A percentile compares a stretch with the other conserved stretches of the same genome.
Conservation (phyloP, 495 filamentous ascomycete genomes). For the Cryomyces antarcticus region DNA sequence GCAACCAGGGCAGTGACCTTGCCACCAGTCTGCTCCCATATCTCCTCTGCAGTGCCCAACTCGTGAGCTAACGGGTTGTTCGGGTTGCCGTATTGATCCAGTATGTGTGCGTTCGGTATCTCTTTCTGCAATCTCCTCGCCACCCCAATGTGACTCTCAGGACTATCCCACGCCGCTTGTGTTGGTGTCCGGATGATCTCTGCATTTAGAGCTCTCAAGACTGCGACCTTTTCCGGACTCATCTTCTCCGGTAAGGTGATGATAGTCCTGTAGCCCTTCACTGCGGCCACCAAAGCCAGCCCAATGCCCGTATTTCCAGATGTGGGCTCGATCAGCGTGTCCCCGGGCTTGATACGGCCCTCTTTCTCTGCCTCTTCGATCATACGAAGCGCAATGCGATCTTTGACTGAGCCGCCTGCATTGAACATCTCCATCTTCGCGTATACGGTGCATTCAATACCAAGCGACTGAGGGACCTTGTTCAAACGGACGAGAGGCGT, state of each 20-base stretch:
- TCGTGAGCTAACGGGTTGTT: constrained; percentile 93
- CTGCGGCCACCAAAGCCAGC: constrained; percentile 75
- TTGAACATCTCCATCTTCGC: constrained; percentile 95
- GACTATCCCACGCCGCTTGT: constrained; percentile 79
- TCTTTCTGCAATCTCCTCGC: constrained; percentile 79
- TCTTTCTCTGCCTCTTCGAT: constrained; percentile 83
- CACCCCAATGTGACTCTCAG: constrained; percentile 93
- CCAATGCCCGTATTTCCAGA: constrained; percentile 91
- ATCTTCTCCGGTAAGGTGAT: constrained; percentile 99
- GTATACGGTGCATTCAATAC: constrained; percentile 78
- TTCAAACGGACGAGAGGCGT: constrained; percentile 88
- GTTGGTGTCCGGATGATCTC: constrained; percentile 97
- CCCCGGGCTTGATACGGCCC: constrained; percentile 89
- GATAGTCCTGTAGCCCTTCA: constrained; percentile 95
- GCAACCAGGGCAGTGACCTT: constrained; percentile 72
- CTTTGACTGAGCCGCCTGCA: constrained; percentile 93
- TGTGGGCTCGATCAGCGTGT: constrained; percentile 93
- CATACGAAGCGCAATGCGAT: constrained; percentile 93
- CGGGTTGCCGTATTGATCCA: constrained; percentile 86
- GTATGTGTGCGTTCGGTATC: constrained; percentile 86
- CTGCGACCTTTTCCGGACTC: constrained; percentile 92
- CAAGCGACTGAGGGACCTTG: constrained; percentile 69
- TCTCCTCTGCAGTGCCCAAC: constrained; percentile 85
- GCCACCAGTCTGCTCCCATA: constrained; percentile 80
- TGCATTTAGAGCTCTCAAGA: constrained; percentile 78